Percentiles rank a stretch among this genome's conserved stretches.
Conservation (phyloP, 2,329 filamentous ascomycete species). For the Fusarium lateritium region DNA sequence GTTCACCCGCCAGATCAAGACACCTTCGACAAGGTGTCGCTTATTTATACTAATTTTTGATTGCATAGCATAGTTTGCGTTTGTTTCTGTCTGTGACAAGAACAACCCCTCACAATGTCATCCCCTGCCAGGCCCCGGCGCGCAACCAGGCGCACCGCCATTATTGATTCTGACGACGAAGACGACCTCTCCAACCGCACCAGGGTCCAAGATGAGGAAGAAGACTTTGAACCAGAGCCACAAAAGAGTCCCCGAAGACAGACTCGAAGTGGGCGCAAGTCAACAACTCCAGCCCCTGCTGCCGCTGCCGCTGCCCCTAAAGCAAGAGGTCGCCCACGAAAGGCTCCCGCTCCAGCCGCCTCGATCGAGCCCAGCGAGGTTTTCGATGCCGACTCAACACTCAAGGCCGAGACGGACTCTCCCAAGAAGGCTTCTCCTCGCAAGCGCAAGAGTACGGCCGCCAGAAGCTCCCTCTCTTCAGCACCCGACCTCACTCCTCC, state of each 20-base stretch:
- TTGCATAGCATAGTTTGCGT: conserved; percentile 9
- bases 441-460: conserved; percentile 76
- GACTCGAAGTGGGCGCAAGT: conserved; percentile 57
- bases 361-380: conserved; percentile 56
- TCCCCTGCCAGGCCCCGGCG: conserved; percentile 58
- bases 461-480: conserved; percentile 58
- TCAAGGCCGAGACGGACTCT: conserved; percentile 52
- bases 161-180: conserved; percentile 87
- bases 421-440: conserved; percentile 67
- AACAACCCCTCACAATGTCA: conserved; percentile 49
- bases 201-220: conserved; percentile 70
- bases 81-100: conserved; percentile 31
- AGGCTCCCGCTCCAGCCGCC: conserved; percentile 54
- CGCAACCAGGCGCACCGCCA: conserved; percentile 76
- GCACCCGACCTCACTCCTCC: conserved; percentile 58
- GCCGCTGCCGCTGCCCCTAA: conserved; percentile 63
- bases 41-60: conserved; percentile 5
- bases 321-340: conserved; percentile 59
- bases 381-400: conserved; percentile 54
- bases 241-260: conserved; percentile 70
- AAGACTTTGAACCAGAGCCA: conserved; percentile 85
- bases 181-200: conserved; percentile 72
- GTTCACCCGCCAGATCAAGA: neutral
- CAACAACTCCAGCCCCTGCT: conserved; percentile 60
- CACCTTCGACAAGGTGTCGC: conserved; percentile 2